Evolutionary conservation across 495 filamentous ascomycete species (phyloP), one percentile per base, ranked within the genome.

Genomic region (Penicillium fimorum): DNA sequence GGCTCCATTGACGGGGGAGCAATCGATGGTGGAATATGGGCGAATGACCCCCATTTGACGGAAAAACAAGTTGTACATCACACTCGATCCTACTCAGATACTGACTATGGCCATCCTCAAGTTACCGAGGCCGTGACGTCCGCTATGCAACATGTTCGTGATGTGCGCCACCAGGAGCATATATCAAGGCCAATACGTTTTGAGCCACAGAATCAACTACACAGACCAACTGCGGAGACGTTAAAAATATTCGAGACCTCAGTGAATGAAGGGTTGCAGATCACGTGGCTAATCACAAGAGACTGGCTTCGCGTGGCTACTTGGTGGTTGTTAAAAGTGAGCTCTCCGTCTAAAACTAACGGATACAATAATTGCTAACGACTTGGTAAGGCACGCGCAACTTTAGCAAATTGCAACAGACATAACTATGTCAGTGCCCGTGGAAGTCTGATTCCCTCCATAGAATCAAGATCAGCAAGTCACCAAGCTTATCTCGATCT

Each of bases 291-390:
- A 4, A 66, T 54, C 46, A 68, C 70, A 22, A 64, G 62, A 40
- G 70, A 73, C 30, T 76, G 73, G 75, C 59, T 78, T 32, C 63
- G 70, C 27, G 53, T 74, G 18, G 75, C 73, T 11, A 75, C 70
- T 44, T 78, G 75, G 75, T 78, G 76, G 76, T 53, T 78, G 45
- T 55, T 78, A n/a, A 77, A 77, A 65, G 74, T 73, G 56, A 25
- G 41, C 6, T 47, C 44, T 4, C 22, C 2, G 8, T 32, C 9
- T 33, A 24, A 50, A 51, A 17, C 6, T n/a, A 1, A 35, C 12
- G 15, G 15, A 17, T 38, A 0, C 35, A 8, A 35, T 6, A 35
- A 27, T 11, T 30, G 27, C 49, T 51, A 13, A 51, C 10, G 1
- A 20, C 20, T 10, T 12, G 29, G 11, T 8, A 18, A 70, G 64